Evolutionary conservation across 345 rosid genomes (phyloP).

Genomic region (Salix purpurea): DNA sequence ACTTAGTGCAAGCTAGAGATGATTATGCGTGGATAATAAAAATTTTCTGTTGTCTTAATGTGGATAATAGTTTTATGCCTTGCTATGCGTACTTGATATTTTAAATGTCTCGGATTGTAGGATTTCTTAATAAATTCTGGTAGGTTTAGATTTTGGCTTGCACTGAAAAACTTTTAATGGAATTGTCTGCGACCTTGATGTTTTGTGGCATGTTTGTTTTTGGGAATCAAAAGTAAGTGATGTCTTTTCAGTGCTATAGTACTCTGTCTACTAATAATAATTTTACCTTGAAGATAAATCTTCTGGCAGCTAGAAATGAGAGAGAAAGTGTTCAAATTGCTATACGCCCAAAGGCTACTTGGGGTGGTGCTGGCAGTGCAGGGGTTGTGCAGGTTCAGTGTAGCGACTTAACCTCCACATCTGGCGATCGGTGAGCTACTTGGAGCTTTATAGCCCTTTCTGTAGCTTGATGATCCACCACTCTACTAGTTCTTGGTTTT

Average conservation of each 20-base stretch:
- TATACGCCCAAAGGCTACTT: slow-evolving; percentile 84
- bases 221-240: background rate
- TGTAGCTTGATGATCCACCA: slow-evolving; percentile 1
- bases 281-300: slow-evolving; percentile 58
- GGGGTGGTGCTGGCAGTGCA: slow-evolving; percentile 61
- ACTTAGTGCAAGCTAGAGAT: too few species aligned
- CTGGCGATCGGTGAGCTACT: slow-evolving; percentile 74
- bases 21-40: too few species aligned
- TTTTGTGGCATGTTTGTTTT: background rate
- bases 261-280: slow-evolving; percentile 18
- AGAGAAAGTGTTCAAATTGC: slow-evolving; percentile 95
- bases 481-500: slow-evolving; percentile 8
- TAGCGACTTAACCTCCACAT: slow-evolving; percentile 64
- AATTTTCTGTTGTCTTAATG: too few species aligned
- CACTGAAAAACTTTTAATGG: background rate
- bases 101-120: too few species aligned
- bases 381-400: slow-evolving; percentile 90
- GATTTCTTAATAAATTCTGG: background rate
- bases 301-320: slow-evolving; percentile 95
- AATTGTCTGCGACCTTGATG: background rate
- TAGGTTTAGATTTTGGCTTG: background rate
- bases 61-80: too few species aligned
- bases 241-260: background rate
- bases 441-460: slow-evolving; percentile 10
- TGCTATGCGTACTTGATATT: too few species aligned